Evolutionary conservation across 2,329 filamentous ascomycete species (phyloP).

Genomic region (Sarocladiaceae sp.): DNA sequence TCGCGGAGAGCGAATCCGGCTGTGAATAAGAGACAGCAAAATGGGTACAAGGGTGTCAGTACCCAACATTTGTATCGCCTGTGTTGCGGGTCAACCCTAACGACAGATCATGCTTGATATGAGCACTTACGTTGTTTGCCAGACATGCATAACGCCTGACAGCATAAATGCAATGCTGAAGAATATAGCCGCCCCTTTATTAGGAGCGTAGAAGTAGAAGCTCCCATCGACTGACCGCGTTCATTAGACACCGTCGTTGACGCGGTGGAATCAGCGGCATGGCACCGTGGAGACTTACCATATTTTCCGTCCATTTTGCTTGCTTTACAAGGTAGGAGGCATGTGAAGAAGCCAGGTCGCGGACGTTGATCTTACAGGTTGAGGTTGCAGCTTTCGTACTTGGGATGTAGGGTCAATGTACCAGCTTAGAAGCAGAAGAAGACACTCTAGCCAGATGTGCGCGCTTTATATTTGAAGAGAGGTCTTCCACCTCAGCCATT

Average conservation of each 20-base stretch:
- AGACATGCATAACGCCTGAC: conserved; percentile 34
- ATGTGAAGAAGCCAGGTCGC: too few relatives aligned
- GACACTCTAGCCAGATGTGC: too few relatives aligned
- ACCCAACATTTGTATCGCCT: conserved; percentile 55
- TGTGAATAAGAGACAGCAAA: conserved; percentile 50
- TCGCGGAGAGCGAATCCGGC: conserved; percentile 46
- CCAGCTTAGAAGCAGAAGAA: too few relatives aligned
- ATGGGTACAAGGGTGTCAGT: conserved; percentile 49
- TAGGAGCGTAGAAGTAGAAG: conserved; percentile 43
- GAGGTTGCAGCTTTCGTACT: too few relatives aligned
- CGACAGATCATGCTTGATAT: not conserved
- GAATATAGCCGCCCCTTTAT: conserved; percentile 43
- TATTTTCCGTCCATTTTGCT: conserved; percentile 27
- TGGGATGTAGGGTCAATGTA: too few relatives aligned
- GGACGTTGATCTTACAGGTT: too few relatives aligned
- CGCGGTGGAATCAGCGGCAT: too few relatives aligned
- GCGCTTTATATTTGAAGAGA: too few relatives aligned
- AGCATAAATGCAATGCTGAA: conserved; percentile 37
- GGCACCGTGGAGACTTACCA: conserved; percentile 19
- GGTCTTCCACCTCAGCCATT: too few relatives aligned
- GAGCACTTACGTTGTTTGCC: conserved; percentile 42
- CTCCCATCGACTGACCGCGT: conserved; percentile 32
- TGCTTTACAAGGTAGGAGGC: too few relatives aligned
- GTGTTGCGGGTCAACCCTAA: not conserved
- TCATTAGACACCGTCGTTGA: too few relatives aligned